These are phyloP conservation scores for Paralagenidium karlingii DNA, from an alignment of 352 stramenopile species.

Conservation along the genomic window DNA sequence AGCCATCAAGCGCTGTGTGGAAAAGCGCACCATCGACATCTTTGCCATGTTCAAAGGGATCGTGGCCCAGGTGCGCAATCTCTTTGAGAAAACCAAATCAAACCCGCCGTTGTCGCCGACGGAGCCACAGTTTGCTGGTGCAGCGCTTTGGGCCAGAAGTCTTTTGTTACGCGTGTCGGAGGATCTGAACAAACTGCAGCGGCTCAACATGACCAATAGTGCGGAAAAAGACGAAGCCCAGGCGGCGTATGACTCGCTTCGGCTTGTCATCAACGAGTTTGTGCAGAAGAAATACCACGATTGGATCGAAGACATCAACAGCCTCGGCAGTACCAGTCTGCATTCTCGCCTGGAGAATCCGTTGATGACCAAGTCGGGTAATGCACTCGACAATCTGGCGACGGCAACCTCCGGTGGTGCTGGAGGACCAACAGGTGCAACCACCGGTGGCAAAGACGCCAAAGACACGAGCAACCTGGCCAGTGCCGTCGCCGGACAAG, in stretches of 20 bases:
- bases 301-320: conserved; percentile 83
- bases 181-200: conserved; percentile 56
- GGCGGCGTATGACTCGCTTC: conserved; percentile 52
- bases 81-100: conserved; percentile 89
- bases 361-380: conserved; percentile 70
- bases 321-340: conserved; percentile 58
- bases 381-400: conserved; percentile 3
- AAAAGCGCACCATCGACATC: conserved; percentile 91
- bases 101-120: conserved; percentile 71
- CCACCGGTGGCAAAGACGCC: conserved; percentile 1
- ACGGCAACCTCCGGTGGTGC: conserved; percentile 7
- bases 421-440: conserved; percentile 8
- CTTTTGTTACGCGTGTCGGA: conserved; percentile 68
- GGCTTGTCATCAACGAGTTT: conserved; percentile 81
- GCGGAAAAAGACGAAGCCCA: conserved; percentile 77
- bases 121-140: conserved; percentile 88
- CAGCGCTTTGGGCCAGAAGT: conserved; percentile 87
- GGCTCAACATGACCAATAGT: conserved; percentile 52
- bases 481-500: too few relatives aligned
- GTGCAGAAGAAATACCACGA: conserved; percentile 85
- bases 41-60: conserved; percentile 81
- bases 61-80: conserved; percentile 63
- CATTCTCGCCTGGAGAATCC: conserved; percentile 74
- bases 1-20: conserved; percentile 87
- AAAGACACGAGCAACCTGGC: too few relatives aligned